Evolutionary conservation across 2,329 filamentous ascomycete genomes (phyloP).

Genomic region (Fusarium oligoseptatum): DNA sequence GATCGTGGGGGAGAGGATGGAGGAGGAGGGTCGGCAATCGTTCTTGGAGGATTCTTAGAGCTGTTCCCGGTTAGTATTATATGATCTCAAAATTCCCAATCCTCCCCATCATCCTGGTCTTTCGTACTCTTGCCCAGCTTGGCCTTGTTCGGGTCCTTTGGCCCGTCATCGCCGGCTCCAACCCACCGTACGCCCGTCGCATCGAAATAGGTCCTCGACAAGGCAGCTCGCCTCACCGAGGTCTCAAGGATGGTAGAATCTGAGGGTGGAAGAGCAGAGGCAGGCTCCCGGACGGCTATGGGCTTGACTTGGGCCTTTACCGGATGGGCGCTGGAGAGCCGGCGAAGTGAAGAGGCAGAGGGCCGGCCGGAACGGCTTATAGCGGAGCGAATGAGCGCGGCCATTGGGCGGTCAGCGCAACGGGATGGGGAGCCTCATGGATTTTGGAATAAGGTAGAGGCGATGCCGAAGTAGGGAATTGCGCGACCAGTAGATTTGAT

Average conservation of each 20-base stretch:
- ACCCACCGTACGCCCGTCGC: slow-evolving; percentile 48
- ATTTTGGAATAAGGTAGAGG: slow-evolving; percentile 11
- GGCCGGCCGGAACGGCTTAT: slow-evolving; percentile 44
- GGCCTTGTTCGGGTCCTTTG: slow-evolving; percentile 68
- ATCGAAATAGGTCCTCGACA: slow-evolving; percentile 51
- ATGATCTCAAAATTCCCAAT: neutral
- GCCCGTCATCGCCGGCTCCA: slow-evolving; percentile 50
- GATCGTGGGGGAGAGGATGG: slow-evolving; percentile 77
- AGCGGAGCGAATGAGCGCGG: slow-evolving; percentile 50
- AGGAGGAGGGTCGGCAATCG: slow-evolving; percentile 76
- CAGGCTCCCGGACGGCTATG: slow-evolving; percentile 27
- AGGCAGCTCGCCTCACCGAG: slow-evolving; percentile 22
- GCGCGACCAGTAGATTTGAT: neutral
- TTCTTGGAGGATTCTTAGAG: slow-evolving; percentile 74
- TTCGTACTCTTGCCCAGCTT: slow-evolving; percentile 73
- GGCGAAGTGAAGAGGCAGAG: slow-evolving; percentile 42
- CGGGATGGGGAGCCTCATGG: slow-evolving; percentile 41
- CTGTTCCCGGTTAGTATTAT: slow-evolving; percentile 52
- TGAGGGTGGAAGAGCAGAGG: slow-evolving; percentile 7
- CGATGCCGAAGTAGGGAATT: neutral
- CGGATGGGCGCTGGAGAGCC: slow-evolving; percentile 48
- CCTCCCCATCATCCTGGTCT: neutral
- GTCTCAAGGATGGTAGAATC: slow-evolving; percentile 18
- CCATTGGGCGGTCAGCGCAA: slow-evolving; percentile 51
- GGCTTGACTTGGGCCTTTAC: slow-evolving; percentile 50